Base-by-base conservation (phyloP, 176 grass and related monocot genomes). In the Oropetium thomaeum region DNA sequence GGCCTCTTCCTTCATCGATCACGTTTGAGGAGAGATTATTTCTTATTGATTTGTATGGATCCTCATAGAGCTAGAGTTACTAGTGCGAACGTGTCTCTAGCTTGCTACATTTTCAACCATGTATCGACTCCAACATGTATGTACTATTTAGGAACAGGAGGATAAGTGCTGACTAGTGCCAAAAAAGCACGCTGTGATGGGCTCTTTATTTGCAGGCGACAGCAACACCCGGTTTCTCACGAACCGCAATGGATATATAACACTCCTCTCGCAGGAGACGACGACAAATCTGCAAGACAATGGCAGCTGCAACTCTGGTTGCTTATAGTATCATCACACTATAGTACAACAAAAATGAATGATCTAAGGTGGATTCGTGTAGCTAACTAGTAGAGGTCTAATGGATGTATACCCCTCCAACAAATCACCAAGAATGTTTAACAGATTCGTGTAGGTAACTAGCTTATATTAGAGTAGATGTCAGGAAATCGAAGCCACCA, bases 171-270 rank as follows among this genome's bases (percentile, higher is more conserved):
- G 63, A 53, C 60, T 35, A 68, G 61, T 78, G 55, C 68, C 35
- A 42, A 59, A 42, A 59, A 73, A 79, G 85, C 61, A 37, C 52
- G 40, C 59, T 44, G 32, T 72, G 44, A 25, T 67, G 41, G 26
- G 28, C 52, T 57, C 71, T 75, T 40, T 68, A 28, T 87, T 62
- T 42, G 7, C 35, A 23, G 20, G 60, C 30, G 73, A 77, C 77
- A 77, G 71, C 66, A 72, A 65, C 49, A 4, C 8, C 48, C 11
- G 51, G 26, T 70, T 62, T 86, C 58, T 70, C 35, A 48, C 39
- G 44, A 81, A 47, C 65, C 37, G 40, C 49, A 37, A 81, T 81
- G 71, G 84, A 86, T 81, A 76, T n/a, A n/a, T n/a, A n/a, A n/a
- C n/a, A 70, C 79, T 76, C 71, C 62, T 81, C 62, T 47, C 38